Evolutionary conservation across 148 eudicot genomes (phyloP).

Genomic region (Rhododendron molle): DNA sequence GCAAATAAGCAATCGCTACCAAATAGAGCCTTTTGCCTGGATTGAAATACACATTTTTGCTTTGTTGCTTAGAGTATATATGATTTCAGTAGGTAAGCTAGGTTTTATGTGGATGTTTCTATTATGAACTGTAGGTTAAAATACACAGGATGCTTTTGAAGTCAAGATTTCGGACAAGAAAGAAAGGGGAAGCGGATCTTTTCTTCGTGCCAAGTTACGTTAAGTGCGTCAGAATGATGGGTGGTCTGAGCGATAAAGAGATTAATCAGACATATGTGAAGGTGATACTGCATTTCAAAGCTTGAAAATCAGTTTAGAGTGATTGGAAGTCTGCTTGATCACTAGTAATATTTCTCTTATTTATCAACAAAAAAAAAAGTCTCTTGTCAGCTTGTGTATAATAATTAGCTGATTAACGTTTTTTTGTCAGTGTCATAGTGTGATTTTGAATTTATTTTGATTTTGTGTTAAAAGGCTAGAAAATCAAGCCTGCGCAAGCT

Average conservation of each 20-base stretch:
- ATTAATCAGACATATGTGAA: conserved; percentile 83
- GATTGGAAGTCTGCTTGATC: background rate
- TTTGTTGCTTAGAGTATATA: background rate
- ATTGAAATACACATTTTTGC: background rate
- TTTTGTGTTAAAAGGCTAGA: background rate
- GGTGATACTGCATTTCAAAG: conserved; percentile 30
- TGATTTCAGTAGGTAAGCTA: background rate
- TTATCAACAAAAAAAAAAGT: too few species aligned
- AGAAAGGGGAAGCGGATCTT: conserved; percentile 82
- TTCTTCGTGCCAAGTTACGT: conserved; percentile 91
- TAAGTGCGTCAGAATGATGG: conserved; percentile 93
- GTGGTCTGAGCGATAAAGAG: conserved; percentile 90
- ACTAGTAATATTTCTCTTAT: background rate
- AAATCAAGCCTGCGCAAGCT: background rate
- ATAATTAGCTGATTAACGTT: background rate
- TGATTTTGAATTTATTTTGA: background rate
- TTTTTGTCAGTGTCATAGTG: background rate
- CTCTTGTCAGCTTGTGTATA: too few species aligned
- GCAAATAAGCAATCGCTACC: background rate
- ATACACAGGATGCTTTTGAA: conserved; percentile 73
- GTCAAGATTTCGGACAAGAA: conserved; percentile 67
- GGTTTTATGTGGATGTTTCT: background rate
- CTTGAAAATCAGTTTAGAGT: background rate
- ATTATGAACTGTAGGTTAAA: conserved; percentile 58
- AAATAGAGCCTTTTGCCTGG: background rate